Evolutionary conservation across 495 filamentous ascomycete species (phyloP).

Genomic region (Apodospora peruviana): DNA sequence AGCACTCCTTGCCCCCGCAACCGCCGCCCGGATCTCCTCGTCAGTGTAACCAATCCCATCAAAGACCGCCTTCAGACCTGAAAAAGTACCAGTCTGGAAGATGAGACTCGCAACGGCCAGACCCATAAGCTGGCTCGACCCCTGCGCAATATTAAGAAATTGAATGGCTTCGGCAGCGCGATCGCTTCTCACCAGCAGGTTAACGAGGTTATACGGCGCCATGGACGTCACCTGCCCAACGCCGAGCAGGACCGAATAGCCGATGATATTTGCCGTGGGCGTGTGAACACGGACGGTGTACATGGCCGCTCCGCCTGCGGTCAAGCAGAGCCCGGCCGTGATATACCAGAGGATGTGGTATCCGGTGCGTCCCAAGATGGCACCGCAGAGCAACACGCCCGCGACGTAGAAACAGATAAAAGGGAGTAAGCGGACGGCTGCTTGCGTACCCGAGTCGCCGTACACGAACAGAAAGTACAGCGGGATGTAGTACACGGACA

Average conservation of each 20-base stretch:
- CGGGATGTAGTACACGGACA: slow-evolving; percentile 45
- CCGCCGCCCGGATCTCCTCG: not conserved
- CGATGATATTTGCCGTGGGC: not conserved
- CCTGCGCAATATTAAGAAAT: not conserved
- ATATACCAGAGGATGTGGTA: slow-evolving; percentile 58
- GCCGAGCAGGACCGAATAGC: not conserved
- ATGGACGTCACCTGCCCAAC: not conserved
- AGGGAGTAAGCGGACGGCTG: slow-evolving; percentile 54
- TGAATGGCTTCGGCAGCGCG: not conserved
- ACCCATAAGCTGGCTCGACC: not conserved
- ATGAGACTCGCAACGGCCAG: not conserved
- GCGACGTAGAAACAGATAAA: slow-evolving; percentile 47
- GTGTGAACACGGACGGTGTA: slow-evolving; percentile 9
- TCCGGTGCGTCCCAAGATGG: slow-evolving; percentile 40
- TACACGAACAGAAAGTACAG: slow-evolving; percentile 56
- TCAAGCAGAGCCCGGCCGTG: slow-evolving; percentile 37
- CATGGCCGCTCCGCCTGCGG: slow-evolving; percentile 48
- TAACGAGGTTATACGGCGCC: not conserved
- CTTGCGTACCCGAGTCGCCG: slow-evolving; percentile 39
- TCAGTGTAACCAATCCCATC: not conserved
- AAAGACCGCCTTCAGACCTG: not conserved
- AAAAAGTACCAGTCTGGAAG: not conserved
- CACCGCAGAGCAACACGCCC: slow-evolving; percentile 42
- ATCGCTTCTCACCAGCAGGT: not conserved
- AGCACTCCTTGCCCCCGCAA: not conserved